Percentiles rank a stretch among this genome's conserved stretches.
Evolutionary conservation across 1,284 basidiomycete species (phyloP).

Genomic region (Ganoderma multipileum): DNA sequence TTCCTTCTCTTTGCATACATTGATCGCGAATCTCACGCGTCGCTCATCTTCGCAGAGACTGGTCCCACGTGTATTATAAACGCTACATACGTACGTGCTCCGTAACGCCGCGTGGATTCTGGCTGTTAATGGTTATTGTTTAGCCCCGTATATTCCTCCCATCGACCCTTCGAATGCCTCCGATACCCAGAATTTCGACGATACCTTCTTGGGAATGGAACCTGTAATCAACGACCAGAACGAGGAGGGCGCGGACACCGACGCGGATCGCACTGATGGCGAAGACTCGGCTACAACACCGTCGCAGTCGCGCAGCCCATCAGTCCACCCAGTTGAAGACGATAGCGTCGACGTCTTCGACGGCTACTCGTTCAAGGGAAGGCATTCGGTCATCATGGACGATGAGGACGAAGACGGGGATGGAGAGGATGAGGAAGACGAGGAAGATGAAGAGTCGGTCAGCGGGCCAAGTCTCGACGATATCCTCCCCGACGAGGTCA

Average conservation of each 20-base stretch:
- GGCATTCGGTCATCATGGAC: constrained; percentile 79
- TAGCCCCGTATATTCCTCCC: constrained; percentile 96
- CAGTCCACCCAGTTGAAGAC: constrained; percentile 58
- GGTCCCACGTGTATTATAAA: constrained; percentile 93
- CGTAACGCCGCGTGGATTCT: background rate
- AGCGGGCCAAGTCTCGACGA: constrained; percentile 36
- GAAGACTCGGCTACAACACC: constrained; percentile 75
- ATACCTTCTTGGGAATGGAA: constrained; percentile 95
- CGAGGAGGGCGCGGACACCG: constrained; percentile 55
- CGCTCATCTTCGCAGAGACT: constrained; percentile 65
- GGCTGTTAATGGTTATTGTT: background rate
- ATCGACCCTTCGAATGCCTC: constrained; percentile 93
- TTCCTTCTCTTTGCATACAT: background rate
- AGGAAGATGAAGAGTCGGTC: constrained; percentile 38
- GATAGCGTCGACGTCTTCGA: constrained; percentile 80
- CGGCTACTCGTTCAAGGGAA: constrained; percentile 88
- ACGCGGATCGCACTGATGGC: constrained; percentile 74
- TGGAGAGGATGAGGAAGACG: constrained; percentile 47
- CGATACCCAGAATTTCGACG: constrained; percentile 98
- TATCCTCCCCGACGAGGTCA: constrained; percentile 31
- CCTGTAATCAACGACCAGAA: constrained; percentile 82
- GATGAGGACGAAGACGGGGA: constrained; percentile 67
- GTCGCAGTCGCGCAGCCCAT: constrained; percentile 76
- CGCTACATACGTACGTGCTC: constrained; percentile 83
- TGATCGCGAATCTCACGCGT: background rate